Evolutionary conservation across 129 eudicot species (phyloP), one percentile per base, ranked within the genome.

Genomic region (Logfia minima): DNA sequence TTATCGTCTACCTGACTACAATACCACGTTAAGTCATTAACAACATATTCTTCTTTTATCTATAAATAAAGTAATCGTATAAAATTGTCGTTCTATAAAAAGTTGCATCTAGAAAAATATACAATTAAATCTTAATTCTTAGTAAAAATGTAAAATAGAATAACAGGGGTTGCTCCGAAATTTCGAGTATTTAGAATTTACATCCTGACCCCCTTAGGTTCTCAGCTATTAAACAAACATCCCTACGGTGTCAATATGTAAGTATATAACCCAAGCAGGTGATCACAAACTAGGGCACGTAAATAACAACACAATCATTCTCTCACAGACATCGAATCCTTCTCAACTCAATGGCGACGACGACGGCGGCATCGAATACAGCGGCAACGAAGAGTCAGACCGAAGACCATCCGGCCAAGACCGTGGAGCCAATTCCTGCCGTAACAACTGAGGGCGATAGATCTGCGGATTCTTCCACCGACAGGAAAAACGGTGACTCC

Each of bases 401-500:
- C 45, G 87, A 53, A 23, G 85, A 83, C 70, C 78, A 72, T 58
- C 85, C 79, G 70, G 21, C n/a, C 16, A 78, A 83, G 68, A 78
- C 85, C 82, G 71, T 58, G 58, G 85, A 26, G 32, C 18, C 53
- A 48, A 48, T 35, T 51, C 77, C 83, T 24, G 59, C 59, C 41
- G 29, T 85, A 32, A 72, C 67, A 63, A 43, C 68, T 39, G 80
- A 76, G 58, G 19, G 10, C 28, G 72, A 53, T 32, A 71, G 78
- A 79, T 2, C 72, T n/a, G 58, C 75, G 58, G 52, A 35, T 72
- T 45, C 84, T 9, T 29, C 87, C 35, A 26, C 77, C 43, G 84
- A 82, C 72, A 71, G 60, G 72, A 79, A 77, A 75, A 75, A 70
- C 68, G 85, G 22, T 31, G 84, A 70, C 0, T 75, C 73, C 19